phyloP scores from a whole-genome alignment of 371 early-diverging fungal species.

The Apophysomyces variabilis region DNA sequence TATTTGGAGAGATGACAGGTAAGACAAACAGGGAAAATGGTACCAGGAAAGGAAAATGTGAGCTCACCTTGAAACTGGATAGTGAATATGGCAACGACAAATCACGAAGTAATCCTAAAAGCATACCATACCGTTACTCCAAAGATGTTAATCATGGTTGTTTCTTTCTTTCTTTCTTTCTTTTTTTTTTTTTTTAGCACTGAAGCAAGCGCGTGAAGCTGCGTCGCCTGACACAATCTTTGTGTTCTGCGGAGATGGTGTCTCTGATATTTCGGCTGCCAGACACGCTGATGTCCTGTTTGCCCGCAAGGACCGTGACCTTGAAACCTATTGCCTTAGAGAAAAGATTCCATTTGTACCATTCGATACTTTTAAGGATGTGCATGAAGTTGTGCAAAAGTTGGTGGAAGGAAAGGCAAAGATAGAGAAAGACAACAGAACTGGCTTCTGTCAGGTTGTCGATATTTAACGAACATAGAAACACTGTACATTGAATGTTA shows the following conservation, averaged over 20 bases:
- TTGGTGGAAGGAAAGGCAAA: constrained; percentile 34
- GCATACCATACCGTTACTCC: neutral
- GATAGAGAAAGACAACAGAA: constrained; percentile 33
- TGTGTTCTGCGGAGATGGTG: constrained; percentile 74
- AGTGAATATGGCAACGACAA: constrained; percentile 67
- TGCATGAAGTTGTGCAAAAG: constrained; percentile 41
- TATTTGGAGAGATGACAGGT: constrained; percentile 61
- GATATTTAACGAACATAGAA: constrained; percentile 20
- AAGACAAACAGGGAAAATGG: constrained; percentile 8
- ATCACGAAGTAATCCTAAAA: constrained; percentile 39
- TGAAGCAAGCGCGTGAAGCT: constrained; percentile 40
- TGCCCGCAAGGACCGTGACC: constrained; percentile 64
- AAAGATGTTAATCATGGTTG: neutral
- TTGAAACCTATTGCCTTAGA: constrained; percentile 63
- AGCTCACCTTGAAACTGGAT: neutral
- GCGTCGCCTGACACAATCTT: constrained; percentile 45
- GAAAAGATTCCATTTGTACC: constrained; percentile 56
- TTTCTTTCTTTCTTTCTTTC: neutral
- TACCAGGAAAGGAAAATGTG: neutral
- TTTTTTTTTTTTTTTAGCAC: constrained; percentile 25
- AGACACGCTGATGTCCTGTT: constrained; percentile 67
- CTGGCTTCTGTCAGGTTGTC: constrained; percentile 43
- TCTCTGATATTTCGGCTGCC: constrained; percentile 75
- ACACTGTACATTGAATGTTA: neutral
- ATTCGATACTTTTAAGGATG: constrained; percentile 58